phyloP scores from a whole-genome alignment of 192 early-diverging fungal species.

The Backusella tuberculispora region DNA sequence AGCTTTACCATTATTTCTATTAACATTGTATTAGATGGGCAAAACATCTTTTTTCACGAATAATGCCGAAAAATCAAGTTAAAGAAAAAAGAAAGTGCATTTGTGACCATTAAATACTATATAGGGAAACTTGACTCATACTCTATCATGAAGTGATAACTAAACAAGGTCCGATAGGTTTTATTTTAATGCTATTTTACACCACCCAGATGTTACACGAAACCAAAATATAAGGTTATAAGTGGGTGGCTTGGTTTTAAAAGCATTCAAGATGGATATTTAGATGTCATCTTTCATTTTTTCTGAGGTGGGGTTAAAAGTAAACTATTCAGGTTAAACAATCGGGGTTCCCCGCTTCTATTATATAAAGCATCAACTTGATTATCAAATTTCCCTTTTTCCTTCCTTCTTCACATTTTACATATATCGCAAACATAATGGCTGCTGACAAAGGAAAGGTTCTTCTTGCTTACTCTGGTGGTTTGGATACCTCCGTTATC shows the following conservation, averaged over 20 bases:
- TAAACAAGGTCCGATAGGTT: background rate
- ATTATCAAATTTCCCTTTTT: slow-evolving; percentile 3
- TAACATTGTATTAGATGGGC: too few relatives aligned
- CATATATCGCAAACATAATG: slow-evolving; percentile 14
- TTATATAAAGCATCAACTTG: slow-evolving; percentile 5
- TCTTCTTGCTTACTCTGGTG: slow-evolving; percentile 95
- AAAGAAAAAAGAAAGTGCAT: background rate
- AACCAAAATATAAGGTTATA: background rate
- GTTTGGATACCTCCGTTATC: slow-evolving; percentile 99
- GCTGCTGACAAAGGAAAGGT: slow-evolving; percentile 80
- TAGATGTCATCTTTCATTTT: slow-evolving; percentile 2
- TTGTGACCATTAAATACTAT: background rate
- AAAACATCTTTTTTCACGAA: background rate
- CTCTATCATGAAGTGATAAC: slow-evolving; percentile 10
- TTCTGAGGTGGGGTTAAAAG: background rate
- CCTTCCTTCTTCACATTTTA: background rate
- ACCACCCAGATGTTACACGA: background rate
- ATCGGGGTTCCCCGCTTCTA: background rate
- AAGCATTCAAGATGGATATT: background rate
- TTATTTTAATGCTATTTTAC: slow-evolving; percentile 12
- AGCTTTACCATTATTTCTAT: too few relatives aligned
- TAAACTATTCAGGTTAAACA: background rate
- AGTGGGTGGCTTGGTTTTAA: slow-evolving; percentile 16
- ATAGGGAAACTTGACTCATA: slow-evolving; percentile 13
- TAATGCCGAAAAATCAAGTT: background rate